These are phyloP conservation scores for Leccinum truebloodii DNA, from an alignment of 768 basidiomycete genomes.

Conservation along the genomic window DNA sequence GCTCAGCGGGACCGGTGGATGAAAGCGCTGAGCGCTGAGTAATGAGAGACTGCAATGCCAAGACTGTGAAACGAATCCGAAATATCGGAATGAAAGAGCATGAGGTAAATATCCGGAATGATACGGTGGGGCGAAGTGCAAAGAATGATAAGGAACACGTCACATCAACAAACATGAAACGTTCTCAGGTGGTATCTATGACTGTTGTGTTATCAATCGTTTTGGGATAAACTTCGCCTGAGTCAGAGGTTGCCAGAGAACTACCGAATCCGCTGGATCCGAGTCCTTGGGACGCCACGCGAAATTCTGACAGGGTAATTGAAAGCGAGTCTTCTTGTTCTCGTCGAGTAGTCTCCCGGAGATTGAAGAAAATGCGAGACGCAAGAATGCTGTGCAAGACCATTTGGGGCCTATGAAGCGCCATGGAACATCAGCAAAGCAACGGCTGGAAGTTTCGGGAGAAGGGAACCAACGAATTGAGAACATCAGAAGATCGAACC, in stretches of 20 bases:
- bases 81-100: too few species aligned
- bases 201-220: not conserved
- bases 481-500: conserved; percentile 18
- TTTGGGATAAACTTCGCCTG: not conserved
- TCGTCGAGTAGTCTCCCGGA: conserved; percentile 19
- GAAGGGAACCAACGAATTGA: conserved; percentile 19
- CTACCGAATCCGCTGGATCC: not conserved
- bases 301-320: conserved; percentile 11
- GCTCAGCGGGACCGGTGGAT: too few species aligned
- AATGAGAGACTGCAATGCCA: too few species aligned
- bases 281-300: not conserved
- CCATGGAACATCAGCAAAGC: conserved; percentile 2
- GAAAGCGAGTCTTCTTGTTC: not conserved
- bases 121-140: too few species aligned
- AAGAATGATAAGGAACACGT: too few species aligned
- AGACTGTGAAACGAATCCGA: too few species aligned
- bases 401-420: conserved; percentile 17
- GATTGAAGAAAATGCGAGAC: conserved; percentile 27
- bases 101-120: too few species aligned
- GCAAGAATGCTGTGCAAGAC: conserved; percentile 26
- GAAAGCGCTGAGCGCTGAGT: too few species aligned
- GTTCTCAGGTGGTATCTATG: not conserved
- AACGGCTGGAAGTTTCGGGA: not conserved
- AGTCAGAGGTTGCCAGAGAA: not conserved
- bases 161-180: not conserved